Percentiles rank a stretch among this genome's conserved stretches.
Evolutionary conservation across 2,329 filamentous ascomycete species (phyloP).

Genomic region (Cryphonectria nitschkei): DNA sequence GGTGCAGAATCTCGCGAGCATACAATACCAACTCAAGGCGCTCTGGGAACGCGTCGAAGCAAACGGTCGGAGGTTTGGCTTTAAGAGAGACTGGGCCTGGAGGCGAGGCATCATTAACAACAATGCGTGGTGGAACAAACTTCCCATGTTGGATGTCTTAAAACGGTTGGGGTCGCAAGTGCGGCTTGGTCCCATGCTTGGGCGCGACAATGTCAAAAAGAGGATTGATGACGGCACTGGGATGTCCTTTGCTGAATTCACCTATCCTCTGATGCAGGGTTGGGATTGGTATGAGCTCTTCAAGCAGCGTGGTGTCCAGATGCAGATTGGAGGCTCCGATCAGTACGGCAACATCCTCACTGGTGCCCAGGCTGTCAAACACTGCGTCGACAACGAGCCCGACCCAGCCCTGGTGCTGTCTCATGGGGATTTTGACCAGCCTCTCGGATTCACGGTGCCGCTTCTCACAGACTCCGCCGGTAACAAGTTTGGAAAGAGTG

Average conservation of each 20-base stretch:
- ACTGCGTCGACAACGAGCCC: conserved; percentile 64
- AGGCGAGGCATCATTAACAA: conserved; percentile 77
- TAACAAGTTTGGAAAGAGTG: conserved; percentile 91
- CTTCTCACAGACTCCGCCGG: conserved; percentile 84
- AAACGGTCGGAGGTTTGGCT: conserved; percentile 68
- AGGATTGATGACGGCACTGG: conserved; percentile 85
- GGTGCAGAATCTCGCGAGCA: conserved; percentile 66
- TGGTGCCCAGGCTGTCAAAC: conserved; percentile 83
- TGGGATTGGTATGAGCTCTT: conserved; percentile 98
- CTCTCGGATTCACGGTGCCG: conserved; percentile 88
- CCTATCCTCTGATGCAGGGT: conserved; percentile 89
- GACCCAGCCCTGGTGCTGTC: conserved; percentile 47
- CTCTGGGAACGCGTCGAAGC: conserved; percentile 75
- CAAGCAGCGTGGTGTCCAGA: conserved; percentile 65
- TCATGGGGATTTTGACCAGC: conserved; percentile 53
- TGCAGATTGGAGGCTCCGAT: conserved; percentile 94
- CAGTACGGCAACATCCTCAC: conserved; percentile 96
- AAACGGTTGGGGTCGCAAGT: conserved; percentile 73
- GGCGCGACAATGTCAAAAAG: conserved; percentile 78
- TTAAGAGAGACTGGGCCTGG: conserved; percentile 65
- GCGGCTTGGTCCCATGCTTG: conserved; percentile 84
- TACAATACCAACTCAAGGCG: conserved; percentile 70
- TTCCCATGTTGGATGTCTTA: conserved; percentile 75
- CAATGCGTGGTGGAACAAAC: conserved; percentile 76
- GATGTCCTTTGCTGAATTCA: conserved; percentile 92